A percentile compares a stretch with the other conserved stretches of the same genome.
Evolutionary conservation across 208 protist species (phyloP).

Genomic region (Crithidia fasciculata): DNA sequence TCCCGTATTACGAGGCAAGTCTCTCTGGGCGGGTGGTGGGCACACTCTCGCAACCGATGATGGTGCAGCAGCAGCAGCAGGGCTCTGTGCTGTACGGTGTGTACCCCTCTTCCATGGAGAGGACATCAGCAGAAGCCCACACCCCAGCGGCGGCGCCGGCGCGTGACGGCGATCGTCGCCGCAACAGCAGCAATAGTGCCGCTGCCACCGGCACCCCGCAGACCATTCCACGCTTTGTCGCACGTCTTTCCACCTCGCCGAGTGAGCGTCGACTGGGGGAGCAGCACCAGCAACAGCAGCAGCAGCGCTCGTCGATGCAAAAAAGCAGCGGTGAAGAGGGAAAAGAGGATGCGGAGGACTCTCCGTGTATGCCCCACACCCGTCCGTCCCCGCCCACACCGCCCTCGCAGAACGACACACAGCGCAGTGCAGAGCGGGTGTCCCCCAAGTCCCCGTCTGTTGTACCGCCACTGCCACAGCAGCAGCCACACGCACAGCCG

Average conservation of each 20-base stretch:
- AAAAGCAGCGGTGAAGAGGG: no score
- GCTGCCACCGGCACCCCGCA: conserved; percentile 13
- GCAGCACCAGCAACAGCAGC: neutral
- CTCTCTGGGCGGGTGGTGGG: neutral
- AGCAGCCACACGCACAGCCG: neutral
- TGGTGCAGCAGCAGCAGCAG: no score
- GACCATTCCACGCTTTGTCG: conserved; percentile 40
- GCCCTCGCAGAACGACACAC: neutral
- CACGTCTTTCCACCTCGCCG: conserved; percentile 28
- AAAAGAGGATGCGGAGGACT: no score
- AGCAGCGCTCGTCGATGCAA: no score
- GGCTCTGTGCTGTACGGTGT: neutral
- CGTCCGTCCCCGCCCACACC: no score
- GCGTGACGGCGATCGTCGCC: conserved; percentile 5
- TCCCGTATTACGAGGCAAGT: neutral
- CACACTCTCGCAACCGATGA: no score
- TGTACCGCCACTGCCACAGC: neutral
- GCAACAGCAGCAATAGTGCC: neutral
- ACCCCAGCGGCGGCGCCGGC: neutral
- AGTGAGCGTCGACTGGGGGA: conserved; percentile 26
- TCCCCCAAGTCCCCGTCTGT: neutral
- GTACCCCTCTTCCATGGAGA: neutral
- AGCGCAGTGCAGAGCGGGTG: neutral
- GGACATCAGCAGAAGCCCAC: neutral
- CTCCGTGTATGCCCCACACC: no score